A percentile compares a stretch with the other conserved stretches of the same genome.
Evolutionary conservation across 2,329 filamentous ascomycete genomes (phyloP).

Genomic region (Passalora sequoiae): DNA sequence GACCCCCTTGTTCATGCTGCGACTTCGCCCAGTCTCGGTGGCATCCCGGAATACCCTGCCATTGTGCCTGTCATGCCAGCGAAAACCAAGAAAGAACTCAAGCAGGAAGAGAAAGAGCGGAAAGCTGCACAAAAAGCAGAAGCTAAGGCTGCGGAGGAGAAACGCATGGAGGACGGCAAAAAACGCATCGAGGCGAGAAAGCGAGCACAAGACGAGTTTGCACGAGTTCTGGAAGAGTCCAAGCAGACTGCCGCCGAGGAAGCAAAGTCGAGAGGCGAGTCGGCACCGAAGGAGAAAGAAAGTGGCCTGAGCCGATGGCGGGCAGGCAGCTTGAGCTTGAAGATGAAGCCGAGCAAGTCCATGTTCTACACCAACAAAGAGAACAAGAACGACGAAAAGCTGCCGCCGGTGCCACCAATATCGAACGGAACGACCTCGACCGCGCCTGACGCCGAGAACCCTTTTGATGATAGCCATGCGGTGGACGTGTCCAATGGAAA

Average conservation of each 20-base stretch:
- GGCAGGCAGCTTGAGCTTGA: constrained; percentile 67
- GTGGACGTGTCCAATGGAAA: neutral
- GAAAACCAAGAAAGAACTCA: constrained; percentile 63
- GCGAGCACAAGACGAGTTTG: constrained; percentile 59
- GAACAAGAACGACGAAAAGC: constrained; percentile 30
- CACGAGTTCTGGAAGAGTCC: constrained; percentile 61
- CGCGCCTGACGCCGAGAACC: neutral
- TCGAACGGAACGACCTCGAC: constrained; percentile 14
- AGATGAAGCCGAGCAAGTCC: constrained; percentile 55
- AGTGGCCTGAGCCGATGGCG: constrained; percentile 60
- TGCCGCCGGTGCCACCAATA: constrained; percentile 21
- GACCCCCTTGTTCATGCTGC: constrained; percentile 60
- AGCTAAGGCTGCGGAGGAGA: constrained; percentile 43
- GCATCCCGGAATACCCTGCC: constrained; percentile 30
- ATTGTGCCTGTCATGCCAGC: constrained; percentile 48
- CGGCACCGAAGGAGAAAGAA: constrained; percentile 22
- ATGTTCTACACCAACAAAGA: constrained; percentile 47
- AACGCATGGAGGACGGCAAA: constrained; percentile 30
- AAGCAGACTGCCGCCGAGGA: constrained; percentile 57
- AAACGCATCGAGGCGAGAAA: constrained; percentile 53
- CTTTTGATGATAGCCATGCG: neutral
- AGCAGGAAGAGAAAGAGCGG: constrained; percentile 54
- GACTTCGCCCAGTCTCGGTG: constrained; percentile 16
- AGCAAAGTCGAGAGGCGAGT: constrained; percentile 30
- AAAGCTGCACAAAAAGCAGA: constrained; percentile 56